Evolutionary conservation across 176 grass and related monocot species (phyloP).

Genomic region (Triticum monococcum): DNA sequence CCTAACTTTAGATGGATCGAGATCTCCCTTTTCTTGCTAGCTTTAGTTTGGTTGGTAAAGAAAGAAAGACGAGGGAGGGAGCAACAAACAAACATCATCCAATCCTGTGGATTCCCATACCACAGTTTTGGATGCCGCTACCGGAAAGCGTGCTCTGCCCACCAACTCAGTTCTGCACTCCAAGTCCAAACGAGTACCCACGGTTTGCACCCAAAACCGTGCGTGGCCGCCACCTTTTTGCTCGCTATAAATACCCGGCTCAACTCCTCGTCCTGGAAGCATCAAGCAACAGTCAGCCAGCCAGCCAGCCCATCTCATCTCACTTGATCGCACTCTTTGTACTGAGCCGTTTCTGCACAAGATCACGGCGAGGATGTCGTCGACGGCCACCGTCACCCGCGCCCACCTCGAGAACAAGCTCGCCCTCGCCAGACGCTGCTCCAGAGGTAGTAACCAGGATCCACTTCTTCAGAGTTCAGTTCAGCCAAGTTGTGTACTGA

Average conservation of each 20-base stretch:
- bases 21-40: neutral
- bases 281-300: neutral
- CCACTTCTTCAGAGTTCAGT: neutral
- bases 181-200: neutral
- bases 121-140: neutral
- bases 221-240: neutral
- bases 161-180: neutral
- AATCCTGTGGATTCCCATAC: neutral
- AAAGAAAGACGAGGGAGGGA: neutral
- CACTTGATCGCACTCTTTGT: neutral
- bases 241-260: neutral
- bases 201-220: too few species aligned
- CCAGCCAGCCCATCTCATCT: neutral
- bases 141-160: neutral
- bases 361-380: too few species aligned
- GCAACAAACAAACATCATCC: too few species aligned
- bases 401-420: too few species aligned
- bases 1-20: neutral
- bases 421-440: too few species aligned
- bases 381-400: too few species aligned
- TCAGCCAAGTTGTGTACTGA: neutral
- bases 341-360: neutral
- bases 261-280: too few species aligned
- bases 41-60: neutral
- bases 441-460: too few species aligned